These are phyloP conservation scores for Hura crepitans DNA, from an alignment of 441 rosid species.

Conservation along the genomic window DNA sequence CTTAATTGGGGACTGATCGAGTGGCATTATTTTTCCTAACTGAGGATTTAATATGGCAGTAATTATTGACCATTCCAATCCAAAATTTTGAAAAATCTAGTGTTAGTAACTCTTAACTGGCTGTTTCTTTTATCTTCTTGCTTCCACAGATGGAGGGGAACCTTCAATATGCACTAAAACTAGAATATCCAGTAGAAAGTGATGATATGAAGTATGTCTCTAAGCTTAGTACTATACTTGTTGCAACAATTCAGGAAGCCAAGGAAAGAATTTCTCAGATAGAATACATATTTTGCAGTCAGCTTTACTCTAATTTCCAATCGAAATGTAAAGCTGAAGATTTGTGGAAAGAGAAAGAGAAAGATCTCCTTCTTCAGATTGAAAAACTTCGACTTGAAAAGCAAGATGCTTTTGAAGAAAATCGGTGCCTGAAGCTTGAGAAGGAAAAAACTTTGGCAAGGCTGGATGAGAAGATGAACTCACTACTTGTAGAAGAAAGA, in stretches of 20 bases:
- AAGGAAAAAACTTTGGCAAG: constrained; percentile 34
- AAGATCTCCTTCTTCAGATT: constrained; percentile 36
- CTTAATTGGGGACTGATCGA: not conserved
- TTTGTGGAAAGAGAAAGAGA: constrained; percentile 57
- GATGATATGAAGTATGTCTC: constrained; percentile 50
- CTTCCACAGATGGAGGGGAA: constrained; percentile 36
- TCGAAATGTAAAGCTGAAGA: constrained; percentile 53
- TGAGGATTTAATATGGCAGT: not conserved
- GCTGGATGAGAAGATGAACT: constrained; percentile 27
- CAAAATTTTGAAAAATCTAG: not conserved
- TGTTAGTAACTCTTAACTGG: not conserved
- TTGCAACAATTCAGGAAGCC: constrained; percentile 87
- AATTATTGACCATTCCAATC: not conserved
- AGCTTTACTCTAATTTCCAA: constrained; percentile 70
- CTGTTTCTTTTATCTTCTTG: not conserved
- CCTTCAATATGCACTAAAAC: constrained; percentile 23
- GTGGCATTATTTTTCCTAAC: not conserved
- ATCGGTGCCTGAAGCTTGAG: constrained; percentile 36
- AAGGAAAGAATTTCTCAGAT: constrained; percentile 85
- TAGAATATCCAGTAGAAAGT: constrained; percentile 33
- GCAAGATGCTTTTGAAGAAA: constrained; percentile 39
- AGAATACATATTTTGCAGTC: constrained; percentile 81
- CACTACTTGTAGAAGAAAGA: constrained; percentile 23
- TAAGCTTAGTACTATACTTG: constrained; percentile 71
- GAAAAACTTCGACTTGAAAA: constrained; percentile 51